Evolutionary conservation across 345 rosid species (phyloP), one percentile per base, ranked within the genome.

Genomic region (Isatis tinctoria): DNA sequence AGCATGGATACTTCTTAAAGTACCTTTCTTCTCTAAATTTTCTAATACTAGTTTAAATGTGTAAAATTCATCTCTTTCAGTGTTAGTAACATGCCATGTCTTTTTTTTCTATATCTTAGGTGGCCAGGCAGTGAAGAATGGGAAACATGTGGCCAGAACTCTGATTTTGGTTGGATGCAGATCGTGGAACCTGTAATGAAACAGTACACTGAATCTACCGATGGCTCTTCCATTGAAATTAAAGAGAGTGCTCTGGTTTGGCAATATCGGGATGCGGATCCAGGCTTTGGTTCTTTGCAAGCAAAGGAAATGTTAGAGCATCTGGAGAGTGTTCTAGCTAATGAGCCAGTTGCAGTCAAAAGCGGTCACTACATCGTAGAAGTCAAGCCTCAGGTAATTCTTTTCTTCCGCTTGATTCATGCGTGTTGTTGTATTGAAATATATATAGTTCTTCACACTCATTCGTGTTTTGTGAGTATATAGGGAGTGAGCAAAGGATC

Each of bases 161-260:
- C 75, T 62, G 82, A 79, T 70, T 79, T 69, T 69, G 82, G 79
- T 54, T 79, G 82, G 82, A 79, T 79, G 82, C 82, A 79, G 79
- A 79, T 78, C 18, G 81, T 74, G 44, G 81, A 78, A 18, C 81
- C 81, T 28, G 74, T 78, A 61, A 78, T 78, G 82, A 79, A 74
- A 63, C 78, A 73, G 67, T 79, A 79, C 62, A 57, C 82, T 16
- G 82, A 79, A 74, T 69, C 82, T 47, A 79, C 82, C 1, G 82
- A 79, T 74, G 82, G 82, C 1, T 79, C 82, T 30, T 68, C 82
- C 4, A 74, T 79, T 39, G 82, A 79, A 69, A 74, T 68, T 16
- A 79, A 79, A 74, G 82, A 79, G 41, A 79, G 82, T 18, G 82
- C 82, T 37, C 59, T 79, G 72, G 82, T 79, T 48, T 79, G 82